Evolutionary conservation across 345 rosid genomes (phyloP).

Genomic region (Combretum micranthum): DNA sequence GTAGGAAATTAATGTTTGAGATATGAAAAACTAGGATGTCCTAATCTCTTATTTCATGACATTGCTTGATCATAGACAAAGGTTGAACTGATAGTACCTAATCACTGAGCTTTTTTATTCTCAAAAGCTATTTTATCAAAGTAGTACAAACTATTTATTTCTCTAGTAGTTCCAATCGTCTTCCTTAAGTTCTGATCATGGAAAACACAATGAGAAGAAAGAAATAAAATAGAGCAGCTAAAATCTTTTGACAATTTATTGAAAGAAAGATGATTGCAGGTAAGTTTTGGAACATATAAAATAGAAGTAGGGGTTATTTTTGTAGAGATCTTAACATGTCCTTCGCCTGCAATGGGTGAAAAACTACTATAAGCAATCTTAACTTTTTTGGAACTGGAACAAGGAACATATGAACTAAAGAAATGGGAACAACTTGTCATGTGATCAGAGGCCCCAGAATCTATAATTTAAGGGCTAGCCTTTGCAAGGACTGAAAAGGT

Average conservation of each 20-base stretch:
- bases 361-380: background rate
- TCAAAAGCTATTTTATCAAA: background rate
- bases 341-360: background rate
- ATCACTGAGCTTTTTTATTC: background rate
- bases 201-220: background rate
- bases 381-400: background rate
- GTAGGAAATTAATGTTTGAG: background rate
- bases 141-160: background rate
- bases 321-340: background rate
- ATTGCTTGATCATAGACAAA: background rate
- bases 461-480: background rate
- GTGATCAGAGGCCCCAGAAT: background rate
- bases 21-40: background rate
- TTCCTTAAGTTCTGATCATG: too few relatives aligned
- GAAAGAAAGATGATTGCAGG: too few relatives aligned
- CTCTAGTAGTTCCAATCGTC: background rate
- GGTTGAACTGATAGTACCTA: background rate
- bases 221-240: background rate
- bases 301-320: background rate
- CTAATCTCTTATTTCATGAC: background rate
- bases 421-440: background rate
- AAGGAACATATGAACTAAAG: background rate
- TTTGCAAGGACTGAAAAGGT: background rate
- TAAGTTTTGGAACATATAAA: too few relatives aligned
- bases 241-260: background rate